phyloP scores from a whole-genome alignment of 495 filamentous ascomycete species.

The Penicillium herquei region DNA sequence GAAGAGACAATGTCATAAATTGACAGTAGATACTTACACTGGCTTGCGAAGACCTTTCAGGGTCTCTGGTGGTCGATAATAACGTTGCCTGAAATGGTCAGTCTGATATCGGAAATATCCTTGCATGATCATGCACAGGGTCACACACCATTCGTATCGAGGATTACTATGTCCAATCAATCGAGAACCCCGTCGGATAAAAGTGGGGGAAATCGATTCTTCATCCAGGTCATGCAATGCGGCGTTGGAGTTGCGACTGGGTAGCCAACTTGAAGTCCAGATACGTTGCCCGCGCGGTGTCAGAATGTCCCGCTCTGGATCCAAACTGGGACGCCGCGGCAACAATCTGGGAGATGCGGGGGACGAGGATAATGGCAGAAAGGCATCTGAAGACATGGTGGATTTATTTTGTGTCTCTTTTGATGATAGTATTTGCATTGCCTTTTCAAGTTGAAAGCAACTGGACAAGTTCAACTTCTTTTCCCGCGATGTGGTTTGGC shows the following conservation, averaged over 20 bases:
- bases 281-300: slow-evolving; percentile 39
- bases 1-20: not conserved
- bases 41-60: slow-evolving; percentile 27
- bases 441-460: too few relatives aligned
- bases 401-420: not conserved
- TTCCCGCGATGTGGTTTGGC: too few relatives aligned
- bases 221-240: slow-evolving; percentile 24
- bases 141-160: slow-evolving; percentile 36
- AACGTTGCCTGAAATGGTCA: slow-evolving; percentile 27
- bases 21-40: slow-evolving; percentile 23
- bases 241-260: slow-evolving; percentile 24
- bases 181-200: slow-evolving; percentile 20
- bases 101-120: not conserved
- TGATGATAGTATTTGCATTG: not conserved
- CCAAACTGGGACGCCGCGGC: slow-evolving; percentile 32
- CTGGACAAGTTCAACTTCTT: too few relatives aligned
- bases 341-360: slow-evolving; percentile 17
- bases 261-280: slow-evolving; percentile 27
- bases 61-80: slow-evolving; percentile 30
- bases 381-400: slow-evolving; percentile 15
- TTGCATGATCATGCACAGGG: not conserved
- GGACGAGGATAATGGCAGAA: slow-evolving; percentile 22
- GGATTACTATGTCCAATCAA: slow-evolving; percentile 39
- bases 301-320: slow-evolving; percentile 33
- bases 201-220: slow-evolving; percentile 7